phyloP scores from a whole-genome alignment of 1,284 basidiomycete species.

The Tylopilus orsonianus region DNA sequence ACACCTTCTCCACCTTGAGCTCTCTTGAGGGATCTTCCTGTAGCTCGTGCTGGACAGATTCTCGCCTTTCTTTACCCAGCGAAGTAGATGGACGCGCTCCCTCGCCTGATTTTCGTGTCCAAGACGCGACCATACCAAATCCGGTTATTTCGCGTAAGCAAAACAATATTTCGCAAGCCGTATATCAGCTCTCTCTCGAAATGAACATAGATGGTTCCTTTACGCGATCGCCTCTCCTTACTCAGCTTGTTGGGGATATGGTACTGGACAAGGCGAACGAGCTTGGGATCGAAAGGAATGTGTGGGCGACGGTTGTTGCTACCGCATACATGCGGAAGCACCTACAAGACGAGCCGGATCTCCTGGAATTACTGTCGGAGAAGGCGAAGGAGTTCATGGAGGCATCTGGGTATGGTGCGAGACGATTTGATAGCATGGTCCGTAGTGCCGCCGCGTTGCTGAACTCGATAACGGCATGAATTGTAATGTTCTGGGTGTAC shows the following conservation, averaged over 20 bases:
- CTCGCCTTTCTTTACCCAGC: conserved; percentile 25
- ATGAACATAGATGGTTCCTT: conserved; percentile 53
- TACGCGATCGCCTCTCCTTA: conserved; percentile 26
- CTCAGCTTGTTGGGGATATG: conserved; percentile 29
- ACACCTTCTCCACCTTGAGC: conserved; percentile 49
- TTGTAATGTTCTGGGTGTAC: background rate
- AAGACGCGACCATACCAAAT: conserved; percentile 8
- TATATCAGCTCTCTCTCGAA: conserved; percentile 38
- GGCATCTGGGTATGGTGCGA: background rate
- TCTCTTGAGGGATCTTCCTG: conserved; percentile 39
- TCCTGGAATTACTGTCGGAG: conserved; percentile 37
- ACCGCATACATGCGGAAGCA: conserved; percentile 39
- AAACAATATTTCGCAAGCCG: conserved; percentile 20
- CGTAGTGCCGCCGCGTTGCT: conserved; percentile 14
- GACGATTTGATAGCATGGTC: conserved; percentile 25
- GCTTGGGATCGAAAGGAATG: conserved; percentile 21
- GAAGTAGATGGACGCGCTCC: conserved; percentile 24
- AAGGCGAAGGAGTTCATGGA: conserved; percentile 39
- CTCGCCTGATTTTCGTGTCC: conserved; percentile 24
- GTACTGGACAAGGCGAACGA: conserved; percentile 29
- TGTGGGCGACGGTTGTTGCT: conserved; percentile 45
- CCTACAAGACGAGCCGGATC: conserved; percentile 33
- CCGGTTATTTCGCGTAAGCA: background rate
- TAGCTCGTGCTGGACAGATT: conserved; percentile 37
- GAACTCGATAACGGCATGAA: background rate